Percentiles rank a stretch among this genome's conserved stretches.
Conservation (phyloP, 352 stramenopile genomes). For the Thalassiosira mediterranea region DNA sequence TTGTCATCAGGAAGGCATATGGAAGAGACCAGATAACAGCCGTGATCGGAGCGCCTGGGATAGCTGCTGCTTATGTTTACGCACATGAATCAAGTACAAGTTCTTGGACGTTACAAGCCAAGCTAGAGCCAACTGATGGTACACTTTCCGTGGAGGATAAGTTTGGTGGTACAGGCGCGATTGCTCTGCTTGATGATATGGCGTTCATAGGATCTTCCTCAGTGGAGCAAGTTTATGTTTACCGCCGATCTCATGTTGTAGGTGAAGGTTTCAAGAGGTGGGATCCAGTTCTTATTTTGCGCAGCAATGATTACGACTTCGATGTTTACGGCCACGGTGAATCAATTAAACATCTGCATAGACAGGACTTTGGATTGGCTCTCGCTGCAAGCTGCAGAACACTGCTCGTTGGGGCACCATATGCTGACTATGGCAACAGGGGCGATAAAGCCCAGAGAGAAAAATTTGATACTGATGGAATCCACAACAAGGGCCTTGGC, state of each 20-base stretch:
- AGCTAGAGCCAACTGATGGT: slow-evolving; percentile 29
- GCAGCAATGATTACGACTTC: slow-evolving; percentile 86
- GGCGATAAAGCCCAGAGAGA: slow-evolving; percentile 56
- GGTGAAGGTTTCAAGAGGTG: slow-evolving; percentile 46
- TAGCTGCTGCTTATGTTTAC: slow-evolving; percentile 51
- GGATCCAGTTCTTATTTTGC: slow-evolving; percentile 75
- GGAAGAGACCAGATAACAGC: slow-evolving; percentile 64
- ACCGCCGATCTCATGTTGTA: slow-evolving; percentile 65
- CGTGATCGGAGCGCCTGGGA: slow-evolving; percentile 66
- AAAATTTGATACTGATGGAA: slow-evolving; percentile 68
- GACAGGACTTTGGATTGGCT: slow-evolving; percentile 88
- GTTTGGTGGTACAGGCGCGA: slow-evolving; percentile 55
- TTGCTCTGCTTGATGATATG: slow-evolving; percentile 88
- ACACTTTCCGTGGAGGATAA: slow-evolving; percentile 44
- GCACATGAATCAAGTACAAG: slow-evolving; percentile 16
- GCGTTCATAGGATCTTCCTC: slow-evolving; percentile 89
- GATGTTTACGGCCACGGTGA: slow-evolving; percentile 76
- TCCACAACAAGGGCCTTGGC: slow-evolving; percentile 65
- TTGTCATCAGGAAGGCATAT: slow-evolving; percentile 69
- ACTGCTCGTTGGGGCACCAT: slow-evolving; percentile 89
- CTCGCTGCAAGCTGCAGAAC: slow-evolving; percentile 87
- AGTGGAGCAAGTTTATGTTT: slow-evolving; percentile 76
- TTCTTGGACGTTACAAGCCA: slow-evolving; percentile 41
- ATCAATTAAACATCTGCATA: slow-evolving; percentile 82
- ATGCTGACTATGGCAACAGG: slow-evolving; percentile 84